Conservation (phyloP, 2,329 filamentous ascomycete species). For the Microcyclospora tardicrescens region DNA sequence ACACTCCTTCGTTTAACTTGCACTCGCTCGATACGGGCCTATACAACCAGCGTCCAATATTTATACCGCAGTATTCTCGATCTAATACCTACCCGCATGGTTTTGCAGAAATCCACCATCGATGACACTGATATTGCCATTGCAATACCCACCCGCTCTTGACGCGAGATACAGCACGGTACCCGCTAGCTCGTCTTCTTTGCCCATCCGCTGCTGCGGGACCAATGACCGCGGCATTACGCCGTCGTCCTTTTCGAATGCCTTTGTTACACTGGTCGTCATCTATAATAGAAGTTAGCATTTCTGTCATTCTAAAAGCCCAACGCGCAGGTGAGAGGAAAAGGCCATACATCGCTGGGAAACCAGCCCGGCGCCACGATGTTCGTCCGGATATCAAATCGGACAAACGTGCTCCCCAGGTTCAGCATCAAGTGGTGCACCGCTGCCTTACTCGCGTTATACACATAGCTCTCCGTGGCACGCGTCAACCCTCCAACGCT, state of each 20-base stretch:
- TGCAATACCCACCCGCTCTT: constrained; percentile 40
- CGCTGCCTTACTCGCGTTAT: constrained; percentile 32
- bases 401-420: constrained; percentile 28
- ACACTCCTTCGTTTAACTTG: too few relatives aligned
- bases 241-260: constrained; percentile 23
- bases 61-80: too few relatives aligned
- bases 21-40: too few relatives aligned
- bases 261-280: constrained; percentile 22
- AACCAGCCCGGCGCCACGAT: constrained; percentile 31
- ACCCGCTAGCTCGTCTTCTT: constrained; percentile 35
- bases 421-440: constrained; percentile 35
- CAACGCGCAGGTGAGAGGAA: background rate
- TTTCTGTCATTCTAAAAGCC: too few relatives aligned
- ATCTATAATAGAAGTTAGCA: constrained; percentile 31
- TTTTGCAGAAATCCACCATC: constrained; percentile 29
- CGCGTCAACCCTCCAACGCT: constrained; percentile 30
- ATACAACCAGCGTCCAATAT: too few relatives aligned
- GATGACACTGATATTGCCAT: constrained; percentile 38
- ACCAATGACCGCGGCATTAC: constrained; percentile 20
- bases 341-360: constrained; percentile 1
- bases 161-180: constrained; percentile 39
- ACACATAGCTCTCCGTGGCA: constrained; percentile 18
- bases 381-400: constrained; percentile 35
- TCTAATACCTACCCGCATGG: too few relatives aligned
- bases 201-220: constrained; percentile 19